Base-by-base conservation (phyloP, 306 rosid species). In the Calophaca sinica region DNA sequence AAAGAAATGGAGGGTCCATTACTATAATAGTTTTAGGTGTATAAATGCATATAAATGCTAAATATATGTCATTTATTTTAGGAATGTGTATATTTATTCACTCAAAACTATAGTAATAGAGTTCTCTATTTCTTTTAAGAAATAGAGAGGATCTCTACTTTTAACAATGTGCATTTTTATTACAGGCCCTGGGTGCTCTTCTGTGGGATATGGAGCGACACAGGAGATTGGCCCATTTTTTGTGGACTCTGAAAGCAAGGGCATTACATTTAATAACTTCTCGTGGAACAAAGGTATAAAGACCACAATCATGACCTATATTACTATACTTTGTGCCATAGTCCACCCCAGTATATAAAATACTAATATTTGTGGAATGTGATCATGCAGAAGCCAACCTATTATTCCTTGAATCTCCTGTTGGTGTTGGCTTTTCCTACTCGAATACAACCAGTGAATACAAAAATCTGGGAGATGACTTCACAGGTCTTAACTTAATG, bases 181-280 rank as follows among this genome's bases (percentile, higher is more conserved):
- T 80, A 70, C 80, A 93, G 98, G 98, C 38, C 98, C 98, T 71
- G 98, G 98, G 81, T 93, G 98, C 86, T 93, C 98, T 79, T 93
- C 98, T 81, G 96, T 93, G 87, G 98, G 98, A 76, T 90, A 93
- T 67, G 98, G 98, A 80, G 98, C 96, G 83, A 93, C 98, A 79
- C 96, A 93, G 45, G 98, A 93, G 87, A 93, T 93, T 83, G 98
- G 98, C 57, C 98, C 98, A 59, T 93, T 93, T 83, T 59, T 90
- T 86, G 94, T 93, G 86, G 92, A 87, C 76, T 81, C 66, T 33
- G 72, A 87, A 84, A 89, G 94, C 7, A 65, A 86, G 0, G 87
- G 90, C 11, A 83, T 93, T 42, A 83, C 71, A 80, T 86, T 73
- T 74, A 93, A 93, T 84, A 79, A 84, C 69, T 87, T 83, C 72